phyloP scores from a whole-genome alignment of 176 grass and related monocot species.

The Raddia distichophylla region DNA sequence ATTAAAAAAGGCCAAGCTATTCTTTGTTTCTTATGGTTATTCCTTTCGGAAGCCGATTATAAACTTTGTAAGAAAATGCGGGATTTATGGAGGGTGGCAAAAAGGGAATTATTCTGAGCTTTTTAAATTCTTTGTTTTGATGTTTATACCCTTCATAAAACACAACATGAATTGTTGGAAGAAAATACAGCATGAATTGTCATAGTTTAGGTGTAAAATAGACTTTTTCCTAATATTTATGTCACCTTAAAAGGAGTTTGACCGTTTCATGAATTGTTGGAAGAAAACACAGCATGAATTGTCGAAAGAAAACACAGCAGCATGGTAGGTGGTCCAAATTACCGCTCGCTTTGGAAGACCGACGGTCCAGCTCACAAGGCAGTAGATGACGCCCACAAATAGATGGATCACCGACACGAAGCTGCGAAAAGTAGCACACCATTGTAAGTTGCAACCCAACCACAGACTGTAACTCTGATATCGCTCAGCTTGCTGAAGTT shows the following conservation, averaged over 20 bases:
- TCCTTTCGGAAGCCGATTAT: background rate
- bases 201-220: background rate
- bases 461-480: background rate
- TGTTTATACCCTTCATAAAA: background rate
- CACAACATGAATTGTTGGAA: too few species aligned
- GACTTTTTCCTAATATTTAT: background rate
- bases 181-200: too few species aligned
- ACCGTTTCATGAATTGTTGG: background rate
- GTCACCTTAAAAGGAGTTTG: background rate
- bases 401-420: conserved; percentile 92
- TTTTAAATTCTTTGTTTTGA: background rate
- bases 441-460: background rate
- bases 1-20: background rate
- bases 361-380: conserved; percentile 73
- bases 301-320: conserved; percentile 6
- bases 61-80: background rate
- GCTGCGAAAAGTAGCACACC: conserved; percentile 39
- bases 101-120: too few species aligned
- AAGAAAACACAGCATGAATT: conserved; percentile 11
- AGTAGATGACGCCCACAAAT: conserved; percentile 75
- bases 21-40: background rate
- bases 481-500: background rate
- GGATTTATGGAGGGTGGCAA: background rate
- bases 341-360: conserved; percentile 96
- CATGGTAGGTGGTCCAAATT: conserved; percentile 31